Conservation (phyloP, 164 flowering plant species). For the Vitis rupestris region DNA sequence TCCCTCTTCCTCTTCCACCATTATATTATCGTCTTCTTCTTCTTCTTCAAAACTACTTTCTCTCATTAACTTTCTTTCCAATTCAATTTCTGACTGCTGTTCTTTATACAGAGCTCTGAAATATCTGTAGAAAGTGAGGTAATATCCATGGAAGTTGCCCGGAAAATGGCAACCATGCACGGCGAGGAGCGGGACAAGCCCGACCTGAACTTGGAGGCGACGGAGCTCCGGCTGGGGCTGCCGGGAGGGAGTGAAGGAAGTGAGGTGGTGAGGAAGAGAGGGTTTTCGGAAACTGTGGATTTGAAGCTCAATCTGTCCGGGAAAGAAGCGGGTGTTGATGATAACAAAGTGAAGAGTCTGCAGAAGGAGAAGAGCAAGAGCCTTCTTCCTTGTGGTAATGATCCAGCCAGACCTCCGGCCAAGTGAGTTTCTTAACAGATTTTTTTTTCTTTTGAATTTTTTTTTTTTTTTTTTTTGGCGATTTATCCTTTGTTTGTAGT, state of each 20-base stretch:
- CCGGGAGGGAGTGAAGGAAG: conserved; percentile 38
- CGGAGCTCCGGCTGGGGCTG: conserved; percentile 70
- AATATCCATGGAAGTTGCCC: conserved; percentile 22
- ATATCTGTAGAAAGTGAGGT: neutral
- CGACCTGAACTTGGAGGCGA: conserved; percentile 43
- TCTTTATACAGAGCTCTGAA: no score
- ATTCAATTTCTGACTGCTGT: neutral
- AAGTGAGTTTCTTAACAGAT: conserved; percentile 33
- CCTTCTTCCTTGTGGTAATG: conserved; percentile 25
- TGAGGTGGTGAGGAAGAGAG: conserved; percentile 42
- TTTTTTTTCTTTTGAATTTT: neutral
- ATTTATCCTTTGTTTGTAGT: no score
- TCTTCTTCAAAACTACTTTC: no score
- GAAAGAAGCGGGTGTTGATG: conserved; percentile 6
- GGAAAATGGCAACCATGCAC: conserved; percentile 25
- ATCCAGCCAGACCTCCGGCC: conserved; percentile 58
- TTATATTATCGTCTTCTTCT: neutral
- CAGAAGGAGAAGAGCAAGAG: conserved; percentile 22
- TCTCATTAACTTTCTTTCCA: no score
- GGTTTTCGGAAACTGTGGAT: conserved; percentile 61
- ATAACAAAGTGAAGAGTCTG: conserved; percentile 21
- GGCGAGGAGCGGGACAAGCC: conserved; percentile 15
- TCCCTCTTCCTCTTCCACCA: conserved; percentile 1
- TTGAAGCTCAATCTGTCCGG: conserved; percentile 70
- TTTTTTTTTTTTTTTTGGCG: neutral